Evolutionary conservation across 2,329 filamentous ascomycete species (phyloP).

Genomic region (Neoascochyta sp.): DNA sequence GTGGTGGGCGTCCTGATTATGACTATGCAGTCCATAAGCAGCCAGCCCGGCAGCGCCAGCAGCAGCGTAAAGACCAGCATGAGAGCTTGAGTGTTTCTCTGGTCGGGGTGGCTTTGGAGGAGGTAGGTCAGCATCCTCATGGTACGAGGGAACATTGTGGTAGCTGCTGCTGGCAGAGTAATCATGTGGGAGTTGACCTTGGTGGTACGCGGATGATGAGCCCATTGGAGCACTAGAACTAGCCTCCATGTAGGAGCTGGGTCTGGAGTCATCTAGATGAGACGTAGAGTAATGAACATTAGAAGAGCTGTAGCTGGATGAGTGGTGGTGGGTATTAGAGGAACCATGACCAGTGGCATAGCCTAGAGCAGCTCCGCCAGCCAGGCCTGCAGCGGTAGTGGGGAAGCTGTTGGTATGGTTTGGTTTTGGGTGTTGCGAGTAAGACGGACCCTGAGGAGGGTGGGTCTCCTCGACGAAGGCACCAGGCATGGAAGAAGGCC

Average conservation of each 20-base stretch:
- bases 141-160: slow-evolving; percentile 32
- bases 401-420: slow-evolving; percentile 29
- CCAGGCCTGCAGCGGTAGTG: slow-evolving; percentile 35
- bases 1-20: slow-evolving; percentile 28
- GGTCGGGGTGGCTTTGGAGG: slow-evolving; percentile 36
- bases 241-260: slow-evolving; percentile 5
- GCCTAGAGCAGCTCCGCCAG: slow-evolving; percentile 42
- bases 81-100: slow-evolving; percentile 44
- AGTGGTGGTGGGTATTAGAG: slow-evolving; percentile 23
- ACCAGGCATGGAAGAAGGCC: slow-evolving; percentile 35
- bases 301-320: slow-evolving; percentile 20
- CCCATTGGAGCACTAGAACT: neutral
- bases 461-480: slow-evolving; percentile 32
- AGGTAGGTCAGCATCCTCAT: slow-evolving; percentile 22
- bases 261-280: slow-evolving; percentile 19
- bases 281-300: slow-evolving; percentile 25
- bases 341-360: slow-evolving; percentile 39
- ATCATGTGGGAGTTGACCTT: slow-evolving; percentile 23
- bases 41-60: slow-evolving; percentile 47
- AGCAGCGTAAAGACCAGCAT: slow-evolving; percentile 45
- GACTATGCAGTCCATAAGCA: slow-evolving; percentile 45
- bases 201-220: slow-evolving; percentile 27
- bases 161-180: slow-evolving; percentile 33
- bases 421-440: slow-evolving; percentile 25
- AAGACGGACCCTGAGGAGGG: slow-evolving; percentile 32